Evolutionary conservation across 768 basidiomycete species (phyloP), one percentile per base, ranked within the genome.

Genomic region (Xerocomellus chrysenteron): DNA sequence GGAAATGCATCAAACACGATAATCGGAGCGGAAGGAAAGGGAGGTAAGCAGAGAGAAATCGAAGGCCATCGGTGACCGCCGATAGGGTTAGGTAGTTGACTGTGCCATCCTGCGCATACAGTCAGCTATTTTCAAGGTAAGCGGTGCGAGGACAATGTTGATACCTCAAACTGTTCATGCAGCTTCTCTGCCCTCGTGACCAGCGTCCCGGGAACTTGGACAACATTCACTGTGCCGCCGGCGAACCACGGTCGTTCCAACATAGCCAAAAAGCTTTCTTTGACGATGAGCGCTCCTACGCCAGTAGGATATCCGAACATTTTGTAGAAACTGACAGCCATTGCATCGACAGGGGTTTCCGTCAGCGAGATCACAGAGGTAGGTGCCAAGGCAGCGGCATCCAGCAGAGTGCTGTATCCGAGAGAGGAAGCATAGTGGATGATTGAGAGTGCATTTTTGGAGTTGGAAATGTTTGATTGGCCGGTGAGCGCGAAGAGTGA

Each of bases 291-390:
- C 13, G 90, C 90, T 36, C 92, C 91, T 42, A 92, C 82, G 9
- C 91, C 91, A 0, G 90, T 92, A 12, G 91, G 91, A 62, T 85
- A 93, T 35, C 91, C 91, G 60, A 92, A 90, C 87, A 93, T 92
- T 63, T 94, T 94, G 74, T 94, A 94, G 64, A 93, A 92, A 43
- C 87, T 90, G 51, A 94, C 66, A 0, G 85, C 90, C 80, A 92
- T 84, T 1, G 90, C 91, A 69, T 94, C 92, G 12, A 91, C 86
- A 5, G 85, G 82, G 32, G 78, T 79, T 50, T 86, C 81, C 1
- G 80, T 70, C 14, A 94, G 75, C 13, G 87, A 87, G 52, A 93
- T 80, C 17, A 75, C 65, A 9, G 89, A 83, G 2, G 88, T 86
- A 11, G 91, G 84, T 2, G 85, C 90, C 39, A 93, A 76, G 3